phyloP scores from a whole-genome alignment of 345 rosid genomes.

The Psidium friedrichsthalianum region DNA sequence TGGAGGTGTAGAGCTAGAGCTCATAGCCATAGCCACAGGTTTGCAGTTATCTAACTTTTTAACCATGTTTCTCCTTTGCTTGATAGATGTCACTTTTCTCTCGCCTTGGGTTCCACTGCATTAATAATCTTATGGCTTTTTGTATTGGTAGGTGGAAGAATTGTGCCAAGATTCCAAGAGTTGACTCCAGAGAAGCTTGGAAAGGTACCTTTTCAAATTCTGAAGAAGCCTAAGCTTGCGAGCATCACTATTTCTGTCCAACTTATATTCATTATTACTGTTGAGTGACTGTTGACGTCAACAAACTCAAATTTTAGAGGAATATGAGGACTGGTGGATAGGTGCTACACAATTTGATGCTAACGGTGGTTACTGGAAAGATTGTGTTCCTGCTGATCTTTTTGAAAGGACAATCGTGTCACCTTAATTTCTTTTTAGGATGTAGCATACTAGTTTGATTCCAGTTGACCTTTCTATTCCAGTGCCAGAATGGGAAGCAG shows the following conservation, averaged over 20 bases:
- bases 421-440: neutral
- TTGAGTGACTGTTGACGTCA: neutral
- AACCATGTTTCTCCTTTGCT: neutral
- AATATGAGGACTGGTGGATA: neutral
- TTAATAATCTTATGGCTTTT: slow-evolving; percentile 3
- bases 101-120: neutral
- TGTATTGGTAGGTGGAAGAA: slow-evolving; percentile 67
- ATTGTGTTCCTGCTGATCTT: neutral
- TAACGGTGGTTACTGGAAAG: neutral
- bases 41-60: slow-evolving; percentile 1
- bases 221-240: neutral
- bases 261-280: neutral
- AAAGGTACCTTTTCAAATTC: slow-evolving; percentile 30
- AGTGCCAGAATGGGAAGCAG: neutral
- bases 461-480: neutral
- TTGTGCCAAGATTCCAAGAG: slow-evolving; percentile 97
- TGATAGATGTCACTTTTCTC: neutral
- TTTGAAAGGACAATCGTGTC: neutral
- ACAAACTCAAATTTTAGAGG: neutral
- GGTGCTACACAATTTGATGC: neutral
- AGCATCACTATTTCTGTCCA: neutral
- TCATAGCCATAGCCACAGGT: slow-evolving; percentile 98
- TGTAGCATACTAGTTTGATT: neutral
- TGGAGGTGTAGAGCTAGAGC: slow-evolving; percentile 97
- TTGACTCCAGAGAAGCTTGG: slow-evolving; percentile 90